Evolutionary conservation across 441 rosid species (phyloP).

Genomic region (Macaranga tanarius): DNA sequence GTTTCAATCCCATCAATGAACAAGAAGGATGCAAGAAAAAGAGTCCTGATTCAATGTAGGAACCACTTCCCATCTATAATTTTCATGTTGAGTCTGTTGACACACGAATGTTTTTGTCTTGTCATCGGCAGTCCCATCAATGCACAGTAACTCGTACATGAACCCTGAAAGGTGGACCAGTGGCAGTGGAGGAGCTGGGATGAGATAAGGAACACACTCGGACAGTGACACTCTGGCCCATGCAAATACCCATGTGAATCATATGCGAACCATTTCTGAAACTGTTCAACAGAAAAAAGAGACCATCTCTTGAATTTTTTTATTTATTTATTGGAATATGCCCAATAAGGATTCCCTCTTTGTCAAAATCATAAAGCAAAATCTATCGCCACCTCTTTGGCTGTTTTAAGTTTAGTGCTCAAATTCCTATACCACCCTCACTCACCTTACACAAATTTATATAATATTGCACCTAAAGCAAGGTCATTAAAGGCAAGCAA

Average conservation of each 20-base stretch:
- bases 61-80: neutral
- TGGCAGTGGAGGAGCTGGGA: neutral
- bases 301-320: too few species aligned
- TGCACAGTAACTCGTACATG: too few species aligned
- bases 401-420: neutral
- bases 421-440: neutral
- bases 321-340: neutral
- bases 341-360: neutral
- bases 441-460: neutral
- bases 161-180: too few species aligned
- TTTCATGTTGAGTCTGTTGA: too few species aligned
- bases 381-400: neutral
- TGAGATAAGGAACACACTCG: neutral
- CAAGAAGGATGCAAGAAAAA: neutral
- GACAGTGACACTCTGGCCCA: slow-evolving; percentile 5
- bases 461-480: neutral
- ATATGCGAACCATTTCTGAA: neutral
- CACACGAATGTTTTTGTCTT: too few species aligned
- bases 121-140: too few species aligned
- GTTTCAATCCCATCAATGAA: neutral
- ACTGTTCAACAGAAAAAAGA: too few species aligned
- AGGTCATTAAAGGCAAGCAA: slow-evolving; percentile 5
- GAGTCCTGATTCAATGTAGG: slow-evolving; percentile 14
- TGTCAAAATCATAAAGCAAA: neutral
- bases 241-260: slow-evolving; percentile 22